Base-by-base conservation (phyloP, 2,329 filamentous ascomycete genomes). In the Ophiostoma pallidulum region DNA sequence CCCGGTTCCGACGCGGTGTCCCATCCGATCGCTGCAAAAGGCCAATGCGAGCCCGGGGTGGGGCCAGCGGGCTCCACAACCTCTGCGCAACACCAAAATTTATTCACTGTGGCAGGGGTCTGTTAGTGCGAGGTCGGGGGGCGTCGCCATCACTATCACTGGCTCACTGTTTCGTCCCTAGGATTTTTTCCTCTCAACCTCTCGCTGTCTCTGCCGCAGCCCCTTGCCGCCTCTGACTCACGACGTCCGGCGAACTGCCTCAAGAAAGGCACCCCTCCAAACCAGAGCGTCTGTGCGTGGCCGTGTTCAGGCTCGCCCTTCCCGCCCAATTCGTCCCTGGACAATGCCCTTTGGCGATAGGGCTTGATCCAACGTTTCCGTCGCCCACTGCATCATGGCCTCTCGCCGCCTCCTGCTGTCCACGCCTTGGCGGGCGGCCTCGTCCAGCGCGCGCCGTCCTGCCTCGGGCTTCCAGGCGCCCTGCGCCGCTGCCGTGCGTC, bases 401-500 rank as follows among this genome's bases (percentile, higher is more conserved):
- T 44, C 52, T 26, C 48, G 48, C 32, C 50, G 50, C 48, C 47
- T 52, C 35, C 20, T 55, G 22, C 50, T 51, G 29, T 47, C 51
- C n/a, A 19, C 54, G 50, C 53, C 54, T 35, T 57, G 53, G 53
- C 57, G 56, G 18, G 39, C 53, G n/a, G 53, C 54, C 38, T 48
- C 56, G 42, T 53, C 55, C 38, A 41, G 37, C 28, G n/a, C 35
- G 31, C 35, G 45, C 16, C 50, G 42, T 28, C 29, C 50, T 12
- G 37, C 38, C 44, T 22, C 12, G 18, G 46, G 41, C 43, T 22
- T 42, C 32, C 45, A 35, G 33, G 8, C 50, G 53, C 58, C 59
- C 59, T 65, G 56, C 51, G 39, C 50, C 45, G 53, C 51, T 39
- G 54, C 51, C 47, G 55, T 24, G 6, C 65, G 69, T 24, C 45